phyloP scores from a whole-genome alignment of 345 rosid species.

The Euphorbia tirucalli region DNA sequence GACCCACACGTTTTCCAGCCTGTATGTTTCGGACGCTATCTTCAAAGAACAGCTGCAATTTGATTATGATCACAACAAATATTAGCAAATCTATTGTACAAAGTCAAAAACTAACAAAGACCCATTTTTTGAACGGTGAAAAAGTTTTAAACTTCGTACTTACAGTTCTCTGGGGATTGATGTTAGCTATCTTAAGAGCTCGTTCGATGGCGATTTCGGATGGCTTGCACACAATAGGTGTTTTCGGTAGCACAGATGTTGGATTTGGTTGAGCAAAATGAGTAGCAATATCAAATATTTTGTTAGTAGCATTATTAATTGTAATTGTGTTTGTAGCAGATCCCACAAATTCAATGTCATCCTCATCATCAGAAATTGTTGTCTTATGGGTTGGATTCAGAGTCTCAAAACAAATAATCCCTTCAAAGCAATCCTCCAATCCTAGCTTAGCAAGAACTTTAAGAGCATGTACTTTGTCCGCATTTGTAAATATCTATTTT shows the following conservation, averaged over 20 bases:
- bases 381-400: conserved; percentile 57
- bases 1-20: conserved; percentile 74
- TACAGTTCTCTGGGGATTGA: conserved; percentile 71
- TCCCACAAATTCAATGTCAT: conserved; percentile 46
- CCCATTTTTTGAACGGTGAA: neutral
- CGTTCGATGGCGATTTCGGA: conserved; percentile 51
- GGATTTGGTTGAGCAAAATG: conserved; percentile 48
- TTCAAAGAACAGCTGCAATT: conserved; percentile 72
- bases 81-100: neutral
- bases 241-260: conserved; percentile 45
- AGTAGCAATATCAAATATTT: conserved; percentile 59
- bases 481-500: conserved; percentile 83
- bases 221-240: conserved; percentile 79
- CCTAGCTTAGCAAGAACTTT: conserved; percentile 72
- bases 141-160: conserved; percentile 17
- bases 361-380: conserved; percentile 43
- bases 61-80: neutral
- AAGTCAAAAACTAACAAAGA: neutral
- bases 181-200: conserved; percentile 62
- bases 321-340: conserved; percentile 12
- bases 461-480: conserved; percentile 69
- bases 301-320: neutral
- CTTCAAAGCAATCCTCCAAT: conserved; percentile 87
- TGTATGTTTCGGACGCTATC: conserved; percentile 80
- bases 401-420: conserved; percentile 91